These are phyloP conservation scores for Juglanconis sp. DNA, from an alignment of 2,329 filamentous ascomycete species.

Conservation along the genomic window DNA sequence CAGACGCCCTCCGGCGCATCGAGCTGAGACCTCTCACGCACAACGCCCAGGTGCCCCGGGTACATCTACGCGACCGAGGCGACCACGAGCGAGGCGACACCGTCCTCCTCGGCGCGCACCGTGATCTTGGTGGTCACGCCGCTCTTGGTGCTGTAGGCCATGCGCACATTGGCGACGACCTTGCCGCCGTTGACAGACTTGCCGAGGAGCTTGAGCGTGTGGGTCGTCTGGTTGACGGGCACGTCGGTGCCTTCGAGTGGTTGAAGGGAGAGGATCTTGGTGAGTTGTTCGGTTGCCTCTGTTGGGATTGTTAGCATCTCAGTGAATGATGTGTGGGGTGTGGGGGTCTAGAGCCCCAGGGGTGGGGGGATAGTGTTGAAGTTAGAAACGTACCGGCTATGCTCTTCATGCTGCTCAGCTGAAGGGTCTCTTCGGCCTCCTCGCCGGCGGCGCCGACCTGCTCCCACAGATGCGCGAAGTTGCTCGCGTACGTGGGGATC, in stretches of 20 bases:
- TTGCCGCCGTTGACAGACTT: slow-evolving; percentile 90
- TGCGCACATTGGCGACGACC: slow-evolving; percentile 82
- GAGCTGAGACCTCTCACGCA: too few species aligned
- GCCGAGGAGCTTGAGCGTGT: slow-evolving; percentile 92
- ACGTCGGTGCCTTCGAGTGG: slow-evolving; percentile 93
- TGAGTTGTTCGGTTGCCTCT: slow-evolving; percentile 91
- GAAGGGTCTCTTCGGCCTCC: slow-evolving; percentile 86
- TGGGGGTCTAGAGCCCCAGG: not conserved
- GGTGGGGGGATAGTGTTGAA: not conserved
- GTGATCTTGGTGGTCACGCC: slow-evolving; percentile 96
- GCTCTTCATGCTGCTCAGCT: slow-evolving; percentile 82
- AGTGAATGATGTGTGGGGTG: not conserved
- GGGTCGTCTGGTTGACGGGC: slow-evolving; percentile 80
- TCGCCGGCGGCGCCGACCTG: slow-evolving; percentile 86
- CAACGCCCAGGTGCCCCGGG: not conserved
- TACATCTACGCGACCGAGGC: slow-evolving; percentile 67
- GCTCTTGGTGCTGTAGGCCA: slow-evolving; percentile 90
- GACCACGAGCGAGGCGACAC: slow-evolving; percentile 79
- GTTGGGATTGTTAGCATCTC: slow-evolving; percentile 19
- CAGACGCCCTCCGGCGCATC: too few species aligned
- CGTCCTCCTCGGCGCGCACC: slow-evolving; percentile 87
- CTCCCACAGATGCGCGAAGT: slow-evolving; percentile 95
- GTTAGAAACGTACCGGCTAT: slow-evolving; percentile 68
- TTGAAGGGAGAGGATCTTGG: slow-evolving; percentile 83
- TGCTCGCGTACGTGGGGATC: slow-evolving; percentile 86